Conservation (phyloP, 352 stramenopile genomes). For the Pythium angustatum region DNA sequence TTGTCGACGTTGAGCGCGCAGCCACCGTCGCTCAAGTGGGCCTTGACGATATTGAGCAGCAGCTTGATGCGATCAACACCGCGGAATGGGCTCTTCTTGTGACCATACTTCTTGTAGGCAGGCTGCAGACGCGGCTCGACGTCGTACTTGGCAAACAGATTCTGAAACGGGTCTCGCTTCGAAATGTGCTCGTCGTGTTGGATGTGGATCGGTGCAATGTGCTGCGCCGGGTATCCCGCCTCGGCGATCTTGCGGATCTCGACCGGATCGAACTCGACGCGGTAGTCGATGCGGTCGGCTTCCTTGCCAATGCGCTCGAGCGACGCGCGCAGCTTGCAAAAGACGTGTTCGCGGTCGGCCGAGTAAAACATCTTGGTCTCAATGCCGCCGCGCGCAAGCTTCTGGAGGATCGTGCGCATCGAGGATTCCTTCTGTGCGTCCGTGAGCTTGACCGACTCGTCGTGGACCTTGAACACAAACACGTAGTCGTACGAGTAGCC, state of each 20-base stretch:
- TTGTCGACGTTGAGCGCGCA: slow-evolving; percentile 59
- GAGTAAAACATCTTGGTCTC: slow-evolving; percentile 89
- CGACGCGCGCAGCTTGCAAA: slow-evolving; percentile 76
- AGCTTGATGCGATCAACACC: slow-evolving; percentile 78
- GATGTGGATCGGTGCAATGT: slow-evolving; percentile 70
- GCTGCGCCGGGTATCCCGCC: slow-evolving; percentile 50
- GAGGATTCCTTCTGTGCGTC: slow-evolving; percentile 63
- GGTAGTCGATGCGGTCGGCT: slow-evolving; percentile 76
- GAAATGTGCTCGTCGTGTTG: slow-evolving; percentile 49
- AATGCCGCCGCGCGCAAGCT: slow-evolving; percentile 63
- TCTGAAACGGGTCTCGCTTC: slow-evolving; percentile 60
- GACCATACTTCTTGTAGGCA: slow-evolving; percentile 70
- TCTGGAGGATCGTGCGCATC: slow-evolving; percentile 72
- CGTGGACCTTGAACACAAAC: slow-evolving; percentile 81
- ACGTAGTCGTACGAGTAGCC: slow-evolving; percentile 84
- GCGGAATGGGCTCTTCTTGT: slow-evolving; percentile 71
- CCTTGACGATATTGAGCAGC: slow-evolving; percentile 69
- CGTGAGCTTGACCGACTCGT: slow-evolving; percentile 56
- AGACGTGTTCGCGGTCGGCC: slow-evolving; percentile 59
- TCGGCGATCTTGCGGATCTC: slow-evolving; percentile 64
- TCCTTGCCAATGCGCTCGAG: slow-evolving; percentile 67
- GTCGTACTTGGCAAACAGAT: slow-evolving; percentile 81
- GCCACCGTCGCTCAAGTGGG: slow-evolving; percentile 51
- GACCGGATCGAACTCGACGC: slow-evolving; percentile 66
- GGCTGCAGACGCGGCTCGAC: slow-evolving; percentile 58